Evolutionary conservation across 2,329 filamentous ascomycete species (phyloP).

Genomic region (Amesomyces nigricolor): DNA sequence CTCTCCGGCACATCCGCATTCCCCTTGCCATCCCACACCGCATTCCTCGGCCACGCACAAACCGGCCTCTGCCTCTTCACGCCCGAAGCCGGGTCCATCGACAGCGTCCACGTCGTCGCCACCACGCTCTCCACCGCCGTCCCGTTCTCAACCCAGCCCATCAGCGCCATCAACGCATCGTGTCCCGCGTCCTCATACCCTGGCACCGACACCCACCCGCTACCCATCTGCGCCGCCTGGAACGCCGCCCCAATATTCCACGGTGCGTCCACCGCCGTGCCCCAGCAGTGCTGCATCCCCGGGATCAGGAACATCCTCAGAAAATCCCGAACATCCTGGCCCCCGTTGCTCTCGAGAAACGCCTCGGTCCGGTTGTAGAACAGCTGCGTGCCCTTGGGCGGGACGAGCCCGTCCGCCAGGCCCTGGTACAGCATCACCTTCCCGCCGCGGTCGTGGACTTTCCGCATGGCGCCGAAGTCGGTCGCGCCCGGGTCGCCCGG

Average conservation of each 20-base stretch:
- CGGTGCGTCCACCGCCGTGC: constrained; percentile 30
- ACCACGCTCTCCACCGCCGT: constrained; percentile 19
- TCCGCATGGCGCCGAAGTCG: constrained; percentile 27
- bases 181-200: constrained; percentile 33
- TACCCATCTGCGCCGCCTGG: constrained; percentile 27
- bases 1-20: constrained; percentile 18
- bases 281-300: constrained; percentile 45
- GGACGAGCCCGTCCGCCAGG: constrained; percentile 34
- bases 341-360: not conserved
- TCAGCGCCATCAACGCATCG: constrained; percentile 34
- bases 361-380: constrained; percentile 32
- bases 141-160: constrained; percentile 31
- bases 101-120: constrained; percentile 23
- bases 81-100: constrained; percentile 17
- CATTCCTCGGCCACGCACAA: constrained; percentile 26
- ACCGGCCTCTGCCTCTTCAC: constrained; percentile 25
- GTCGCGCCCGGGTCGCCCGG: constrained; percentile 30
- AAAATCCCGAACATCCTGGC: constrained; percentile 37
- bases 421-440: constrained; percentile 42
- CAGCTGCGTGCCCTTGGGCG: constrained; percentile 29
- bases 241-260: constrained; percentile 33
- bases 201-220: constrained; percentile 31
- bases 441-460: constrained; percentile 32
- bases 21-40: constrained; percentile 19
- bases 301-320: constrained; percentile 47